phyloP scores from a whole-genome alignment of 306 rosid genomes.

The Citrullus colocynthis region DNA sequence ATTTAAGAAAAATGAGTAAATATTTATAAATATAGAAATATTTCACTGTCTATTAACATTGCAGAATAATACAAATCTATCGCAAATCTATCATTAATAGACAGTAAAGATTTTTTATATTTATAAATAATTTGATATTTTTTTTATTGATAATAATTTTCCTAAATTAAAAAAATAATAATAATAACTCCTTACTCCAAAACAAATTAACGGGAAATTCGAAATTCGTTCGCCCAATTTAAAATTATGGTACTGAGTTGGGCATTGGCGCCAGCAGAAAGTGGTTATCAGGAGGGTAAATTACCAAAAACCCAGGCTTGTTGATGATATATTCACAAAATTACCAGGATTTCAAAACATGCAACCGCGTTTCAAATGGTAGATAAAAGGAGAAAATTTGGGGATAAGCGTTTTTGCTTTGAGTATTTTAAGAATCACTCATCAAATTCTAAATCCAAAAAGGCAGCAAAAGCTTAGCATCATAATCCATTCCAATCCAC shows the following conservation, averaged over 20 bases:
- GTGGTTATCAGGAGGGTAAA: background rate
- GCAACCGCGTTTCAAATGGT: slow-evolving; percentile 2
- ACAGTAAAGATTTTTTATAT: no score
- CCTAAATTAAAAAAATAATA: no score
- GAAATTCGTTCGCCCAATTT: background rate
- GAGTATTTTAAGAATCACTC: slow-evolving; percentile 5
- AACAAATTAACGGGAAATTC: background rate
- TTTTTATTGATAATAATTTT: no score
- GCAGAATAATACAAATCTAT: no score
- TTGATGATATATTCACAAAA: background rate
- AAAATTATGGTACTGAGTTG: background rate
- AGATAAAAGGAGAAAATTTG: background rate
- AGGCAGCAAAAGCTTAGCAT: background rate
- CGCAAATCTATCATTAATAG: no score
- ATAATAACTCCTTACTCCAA: no score
- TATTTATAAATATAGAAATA: no score
- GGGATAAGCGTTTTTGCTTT: background rate
- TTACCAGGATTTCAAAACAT: slow-evolving; percentile 12
- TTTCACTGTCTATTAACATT: no score
- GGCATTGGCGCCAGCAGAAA: slow-evolving; percentile 6
- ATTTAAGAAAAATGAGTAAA: no score
- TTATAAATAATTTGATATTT: no score
- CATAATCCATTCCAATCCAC: slow-evolving; percentile 10
- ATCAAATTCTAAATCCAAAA: slow-evolving; percentile 11
- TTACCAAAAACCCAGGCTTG: background rate